A percentile compares a stretch with the other conserved stretches of the same genome.
Evolutionary conservation across 352 stramenopile genomes (phyloP).

Genomic region (Globisporangium cylindrosporum): DNA sequence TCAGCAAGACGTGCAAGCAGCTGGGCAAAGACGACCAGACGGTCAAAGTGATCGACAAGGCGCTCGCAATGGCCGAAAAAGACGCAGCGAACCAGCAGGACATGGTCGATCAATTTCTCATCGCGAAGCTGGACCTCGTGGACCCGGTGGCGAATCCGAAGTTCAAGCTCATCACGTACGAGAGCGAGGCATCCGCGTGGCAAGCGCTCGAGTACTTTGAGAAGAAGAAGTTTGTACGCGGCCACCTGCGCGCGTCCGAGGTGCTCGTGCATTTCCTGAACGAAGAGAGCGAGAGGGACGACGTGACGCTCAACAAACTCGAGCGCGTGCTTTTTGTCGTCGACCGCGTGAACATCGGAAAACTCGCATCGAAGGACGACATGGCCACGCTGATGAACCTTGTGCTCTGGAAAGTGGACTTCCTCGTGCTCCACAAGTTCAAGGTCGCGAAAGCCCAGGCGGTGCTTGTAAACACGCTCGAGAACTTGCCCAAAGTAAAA

Average conservation of each 20-base stretch:
- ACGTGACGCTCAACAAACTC: constrained; percentile 22
- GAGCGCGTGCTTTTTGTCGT: constrained; percentile 38
- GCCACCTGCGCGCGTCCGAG: constrained; percentile 39
- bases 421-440: constrained; percentile 18
- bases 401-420: constrained; percentile 41
- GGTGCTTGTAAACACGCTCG: constrained; percentile 31
- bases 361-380: constrained; percentile 30
- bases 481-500: constrained; percentile 15
- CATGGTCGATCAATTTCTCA: constrained; percentile 41
- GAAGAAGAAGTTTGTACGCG: constrained; percentile 36
- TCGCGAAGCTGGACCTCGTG: constrained; percentile 45
- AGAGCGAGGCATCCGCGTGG: constrained; percentile 32
- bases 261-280: constrained; percentile 28
- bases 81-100: constrained; percentile 27
- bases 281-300: constrained; percentile 13
- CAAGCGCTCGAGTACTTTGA: constrained; percentile 48
- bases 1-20: constrained; percentile 49
- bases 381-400: constrained; percentile 30
- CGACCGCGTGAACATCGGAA: constrained; percentile 34
- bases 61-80: constrained; percentile 20
- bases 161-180: constrained; percentile 14
- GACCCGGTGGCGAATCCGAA: constrained; percentile 26
- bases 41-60: constrained; percentile 17
- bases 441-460: constrained; percentile 18
- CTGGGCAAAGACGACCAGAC: constrained; percentile 24